phyloP scores from a whole-genome alignment of 768 basidiomycete species.

The Mycena kentingensis region DNA sequence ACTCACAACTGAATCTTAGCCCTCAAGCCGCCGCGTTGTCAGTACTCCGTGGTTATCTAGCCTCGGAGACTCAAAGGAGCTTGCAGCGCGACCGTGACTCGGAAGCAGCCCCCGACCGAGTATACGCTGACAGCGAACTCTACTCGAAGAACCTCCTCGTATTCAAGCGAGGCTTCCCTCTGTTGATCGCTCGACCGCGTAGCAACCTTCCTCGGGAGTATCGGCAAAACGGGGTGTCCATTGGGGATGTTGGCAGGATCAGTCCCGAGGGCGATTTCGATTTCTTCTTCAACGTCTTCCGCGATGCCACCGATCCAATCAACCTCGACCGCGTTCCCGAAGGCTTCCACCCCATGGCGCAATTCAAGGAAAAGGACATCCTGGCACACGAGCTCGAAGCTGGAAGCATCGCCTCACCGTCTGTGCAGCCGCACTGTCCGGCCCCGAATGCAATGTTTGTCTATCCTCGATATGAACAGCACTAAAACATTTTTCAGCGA shows the following conservation, averaged over 20 bases:
- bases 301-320: slow-evolving; percentile 29
- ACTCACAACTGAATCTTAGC: too few relatives aligned
- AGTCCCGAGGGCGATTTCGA: slow-evolving; percentile 37
- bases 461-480: neutral
- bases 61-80: too few relatives aligned
- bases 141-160: slow-evolving; percentile 7
- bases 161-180: slow-evolving; percentile 31
- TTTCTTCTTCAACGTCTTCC: slow-evolving; percentile 40
- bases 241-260: slow-evolving; percentile 43
- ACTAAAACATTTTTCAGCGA: neutral
- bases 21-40: too few relatives aligned
- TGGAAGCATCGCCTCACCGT: neutral
- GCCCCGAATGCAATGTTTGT: neutral
- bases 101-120: too few relatives aligned
- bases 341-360: slow-evolving; percentile 17
- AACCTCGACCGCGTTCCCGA: slow-evolving; percentile 32
- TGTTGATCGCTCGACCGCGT: slow-evolving; percentile 37
- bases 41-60: too few relatives aligned
- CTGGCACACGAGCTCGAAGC: neutral
- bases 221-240: slow-evolving; percentile 30
- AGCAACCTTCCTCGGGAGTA: slow-evolving; percentile 26
- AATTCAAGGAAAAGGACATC: neutral
- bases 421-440: neutral
- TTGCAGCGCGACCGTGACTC: too few relatives aligned
- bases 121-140: neutral